These are phyloP conservation scores for Lycium ferocissimum DNA, from an alignment of 257 asterid species.

Conservation along the genomic window DNA sequence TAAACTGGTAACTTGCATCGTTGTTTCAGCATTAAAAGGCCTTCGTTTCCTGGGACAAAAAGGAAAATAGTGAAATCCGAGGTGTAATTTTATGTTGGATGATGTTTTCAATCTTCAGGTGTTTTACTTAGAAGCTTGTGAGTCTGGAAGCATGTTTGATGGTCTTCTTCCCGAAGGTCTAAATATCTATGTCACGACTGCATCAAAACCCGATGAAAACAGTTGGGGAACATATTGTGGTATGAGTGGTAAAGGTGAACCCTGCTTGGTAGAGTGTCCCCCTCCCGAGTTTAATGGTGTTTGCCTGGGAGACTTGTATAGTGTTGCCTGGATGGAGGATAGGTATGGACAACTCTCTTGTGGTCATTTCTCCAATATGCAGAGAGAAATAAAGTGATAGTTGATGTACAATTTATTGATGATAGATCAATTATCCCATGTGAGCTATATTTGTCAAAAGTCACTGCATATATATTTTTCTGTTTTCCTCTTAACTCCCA, in stretches of 20 bases:
- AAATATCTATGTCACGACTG: conserved; percentile 91
- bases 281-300: conserved; percentile 19
- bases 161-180: conserved; percentile 85
- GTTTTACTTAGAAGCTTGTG: conserved; percentile 95
- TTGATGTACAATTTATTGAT: neutral
- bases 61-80: too few relatives aligned
- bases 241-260: conserved; percentile 66
- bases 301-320: conserved; percentile 76
- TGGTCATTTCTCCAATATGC: neutral
- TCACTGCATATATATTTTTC: too few relatives aligned
- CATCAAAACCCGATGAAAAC: conserved; percentile 91
- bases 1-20: conserved; percentile 67
- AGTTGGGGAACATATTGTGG: conserved; percentile 99
- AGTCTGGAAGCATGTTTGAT: conserved; percentile 94
- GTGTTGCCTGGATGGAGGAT: conserved; percentile 99
- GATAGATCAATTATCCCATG: too few relatives aligned
- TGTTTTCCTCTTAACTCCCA: too few relatives aligned
- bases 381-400: neutral
- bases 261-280: conserved; percentile 57
- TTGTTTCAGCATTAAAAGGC: neutral
- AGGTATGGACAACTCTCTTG: conserved; percentile 49
- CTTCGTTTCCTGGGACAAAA: too few relatives aligned
- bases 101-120: conserved; percentile 48
- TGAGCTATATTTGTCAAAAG: too few relatives aligned
- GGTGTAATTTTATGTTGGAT: too few relatives aligned